Base-by-base conservation (phyloP, 2,329 filamentous ascomycete genomes). In the Seiridium cupressi region DNA sequence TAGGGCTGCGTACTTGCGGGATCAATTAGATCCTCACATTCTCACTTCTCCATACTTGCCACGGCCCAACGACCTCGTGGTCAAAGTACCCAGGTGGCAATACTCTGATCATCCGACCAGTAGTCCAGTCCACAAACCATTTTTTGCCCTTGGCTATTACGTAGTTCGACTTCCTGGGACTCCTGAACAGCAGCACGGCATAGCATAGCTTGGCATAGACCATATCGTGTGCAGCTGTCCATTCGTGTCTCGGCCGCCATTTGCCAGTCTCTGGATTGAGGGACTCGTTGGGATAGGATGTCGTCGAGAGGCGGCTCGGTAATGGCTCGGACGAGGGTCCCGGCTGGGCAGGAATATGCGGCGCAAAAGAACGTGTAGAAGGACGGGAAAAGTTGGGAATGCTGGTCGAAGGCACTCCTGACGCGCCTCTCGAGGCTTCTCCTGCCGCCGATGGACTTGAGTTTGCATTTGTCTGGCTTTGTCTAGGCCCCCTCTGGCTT, bases 181-280 rank as follows among this genome's bases (percentile, higher is more conserved):
- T 83, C 60, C 81, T 77, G 69, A 82, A 84, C 32, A 85, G 75
- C 8, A 87, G 73, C 55, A 84, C 81, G n/a, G 81, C 80, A 70
- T 85, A 85, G 72, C 84, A 87, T 8, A 85, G 76, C 70, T 83
- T 84, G 56, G 84, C 84, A 61, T 87, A 87, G 35, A 85, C 73
- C 72, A 85, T 77, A 65, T 87, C 84, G 70, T 86, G 84, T 40
- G 79, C 79, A 49, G 74, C 73, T 5, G 81, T 81, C 84, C 84
- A 86, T 56, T 76, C 72, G 65, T 85, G 82, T 60, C 78, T 74
- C 2, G 84, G 84, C 53, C 77, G 73, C 84, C 84, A 87, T 69
- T 87, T 87, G 44, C 75, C 84, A 10, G 81, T 81, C 47, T 75
- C 74, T 5, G 77, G 75, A 61, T 82, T 78, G 59, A 82, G 71